Base-by-base conservation (phyloP, 116 monocot species). In the Iris pallida region DNA sequence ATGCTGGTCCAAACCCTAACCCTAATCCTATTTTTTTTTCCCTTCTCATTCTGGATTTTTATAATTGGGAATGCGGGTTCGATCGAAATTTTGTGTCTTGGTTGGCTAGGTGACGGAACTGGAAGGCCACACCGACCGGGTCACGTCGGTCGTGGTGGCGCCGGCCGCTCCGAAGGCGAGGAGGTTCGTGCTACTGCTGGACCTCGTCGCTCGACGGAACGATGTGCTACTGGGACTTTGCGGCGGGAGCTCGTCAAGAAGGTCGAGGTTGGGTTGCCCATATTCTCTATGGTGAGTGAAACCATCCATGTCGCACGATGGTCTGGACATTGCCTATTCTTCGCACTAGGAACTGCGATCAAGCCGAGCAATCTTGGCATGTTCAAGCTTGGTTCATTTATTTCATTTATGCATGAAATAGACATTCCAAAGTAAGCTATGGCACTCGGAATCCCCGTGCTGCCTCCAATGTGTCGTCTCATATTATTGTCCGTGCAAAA, bases 211-310 rank as follows among this genome's bases (percentile, higher is more conserved):
- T 92, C 46, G 97, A 97, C 53, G 93, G 85, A 4, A 82, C 71
- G 7, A 81, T 97, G 44, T 68, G 86, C 41, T 87, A 97, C 63
- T 97, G 97, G 97, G 97, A 92, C 53, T 97, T 92, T 16, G 43
- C 78, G 0, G 60, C 60, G 4, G 7, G 85, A 90, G 70, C 70
- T 90, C 74, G 47, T 97, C n/a, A 85, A 77, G 80, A 93, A 68
- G 63, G 65, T 97, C 16, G 72, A 81, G 0, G 77, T 87, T 45
- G 41, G 75, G 16, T 76, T 82, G 53, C 90, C 93, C 13, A 66
- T 97, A n/a, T 66, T 51, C 16, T 88, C 83, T 46, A 93, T 97
- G 97, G 97, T 97, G 71, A 57, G 70, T 65, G 17, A 15, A 52
- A 8, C 51, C 16, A n/a, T n/a, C n/a, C n/a, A n/a, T n/a, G n/a